Base-by-base conservation (phyloP, 257 asterid species). In the Phtheirospermum japonicum region DNA sequence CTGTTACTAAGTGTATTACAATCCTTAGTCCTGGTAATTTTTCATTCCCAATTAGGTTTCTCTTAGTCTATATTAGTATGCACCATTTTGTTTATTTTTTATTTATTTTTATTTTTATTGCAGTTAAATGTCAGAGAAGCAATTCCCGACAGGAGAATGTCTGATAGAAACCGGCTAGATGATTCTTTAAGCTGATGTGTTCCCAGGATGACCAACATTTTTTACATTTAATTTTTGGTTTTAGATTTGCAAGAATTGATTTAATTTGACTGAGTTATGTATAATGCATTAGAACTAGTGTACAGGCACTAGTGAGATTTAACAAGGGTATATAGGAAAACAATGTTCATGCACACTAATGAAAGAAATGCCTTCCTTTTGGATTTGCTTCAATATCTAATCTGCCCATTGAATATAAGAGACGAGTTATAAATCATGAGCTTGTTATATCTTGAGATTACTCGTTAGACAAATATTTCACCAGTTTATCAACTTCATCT, bases 1-100 rank as follows among this genome's bases (percentile, higher is more conserved):
- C 97, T 34, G 70, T 92, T 71, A 85, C 97, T 5, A 86, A 83
- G 77, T 71, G 92, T 37, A 77, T 92, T 49, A 74, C 75, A 46
- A 79, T 89, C 34, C 48, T 82, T 58, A 92, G 97, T 73, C 99
- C 97, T 46, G 99, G 99, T 89, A 89, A 71, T 8, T 54, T n/a
- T 49, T 55, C 66, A 57, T 63, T 23, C 42, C 63, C 16, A 11
- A 20, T 19, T 23, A 37, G 28, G 13, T 52, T 20, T 12, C 40
- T 23, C 53, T 56, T 7, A 30, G 23, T 53, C 23, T 32, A 40
- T 48, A 36, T 30, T 33, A 37, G 13, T n/a, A 20, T 54, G 59
- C 61, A 51, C 48, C 59, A 16, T 17, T 34, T 63, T 52, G 9
- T 9, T 48, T 79, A 67, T 76, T 17, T 19, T 28, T 18, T 7